Evolutionary conservation across 2,329 filamentous ascomycete species (phyloP).

Genomic region (Epichloe hybrida): DNA sequence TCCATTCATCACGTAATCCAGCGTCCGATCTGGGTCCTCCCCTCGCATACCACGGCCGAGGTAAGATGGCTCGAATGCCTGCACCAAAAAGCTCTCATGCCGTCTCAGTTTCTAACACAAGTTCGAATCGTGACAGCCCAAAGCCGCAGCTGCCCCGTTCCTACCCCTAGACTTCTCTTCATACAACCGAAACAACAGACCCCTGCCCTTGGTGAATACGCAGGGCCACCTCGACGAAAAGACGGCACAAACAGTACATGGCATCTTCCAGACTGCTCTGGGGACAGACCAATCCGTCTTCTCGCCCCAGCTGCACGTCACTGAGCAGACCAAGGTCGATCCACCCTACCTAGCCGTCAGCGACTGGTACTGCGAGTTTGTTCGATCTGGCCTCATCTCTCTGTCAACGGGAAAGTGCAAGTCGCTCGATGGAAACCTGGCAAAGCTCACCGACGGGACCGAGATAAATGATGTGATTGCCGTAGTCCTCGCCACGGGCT

Average conservation of each 20-base stretch:
- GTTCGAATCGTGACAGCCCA: constrained; percentile 20
- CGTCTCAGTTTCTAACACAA: too few species aligned
- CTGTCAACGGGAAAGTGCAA: constrained; percentile 33
- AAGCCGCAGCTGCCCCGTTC: constrained; percentile 42
- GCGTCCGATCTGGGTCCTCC: constrained; percentile 59
- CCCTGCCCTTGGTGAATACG: constrained; percentile 43
- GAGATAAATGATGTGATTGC: constrained; percentile 45
- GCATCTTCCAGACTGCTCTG: constrained; percentile 31
- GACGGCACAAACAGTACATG: constrained; percentile 39
- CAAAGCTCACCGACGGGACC: constrained; percentile 16
- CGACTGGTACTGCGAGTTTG: constrained; percentile 61
- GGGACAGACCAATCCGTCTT: constrained; percentile 42
- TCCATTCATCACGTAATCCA: constrained; percentile 56
- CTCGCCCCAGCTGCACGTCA: constrained; percentile 27
- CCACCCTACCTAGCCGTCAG: constrained; percentile 56
- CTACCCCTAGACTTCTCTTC: constrained; percentile 59
- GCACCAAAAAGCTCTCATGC: too few species aligned
- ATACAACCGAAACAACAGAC: constrained; percentile 54
- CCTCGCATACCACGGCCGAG: constrained; percentile 40
- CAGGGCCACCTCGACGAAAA: constrained; percentile 51
- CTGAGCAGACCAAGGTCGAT: constrained; percentile 26
- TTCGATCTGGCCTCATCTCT: constrained; percentile 48
- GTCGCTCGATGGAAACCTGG: constrained; percentile 21
- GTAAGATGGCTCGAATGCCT: constrained; percentile 18
- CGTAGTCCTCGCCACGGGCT: constrained; percentile 65